phyloP scores from a whole-genome alignment of 352 stramenopile genomes.

The Pythium brassicae region DNA sequence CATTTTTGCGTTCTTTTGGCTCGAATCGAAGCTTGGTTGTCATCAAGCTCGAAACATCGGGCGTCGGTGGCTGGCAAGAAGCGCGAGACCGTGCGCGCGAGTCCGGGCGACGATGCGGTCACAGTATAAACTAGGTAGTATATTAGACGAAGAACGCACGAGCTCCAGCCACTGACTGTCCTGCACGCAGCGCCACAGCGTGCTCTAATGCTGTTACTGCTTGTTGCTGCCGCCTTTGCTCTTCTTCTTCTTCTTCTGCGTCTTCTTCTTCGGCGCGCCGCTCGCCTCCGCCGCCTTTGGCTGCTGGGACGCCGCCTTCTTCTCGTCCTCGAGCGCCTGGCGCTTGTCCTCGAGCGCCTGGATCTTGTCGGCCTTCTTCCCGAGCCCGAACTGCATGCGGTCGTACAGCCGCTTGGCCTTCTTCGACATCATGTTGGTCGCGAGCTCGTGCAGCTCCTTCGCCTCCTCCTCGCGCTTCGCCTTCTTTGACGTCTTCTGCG shows the following conservation, averaged over 20 bases:
- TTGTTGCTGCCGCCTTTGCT: background rate
- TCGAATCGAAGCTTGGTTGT: too few relatives aligned
- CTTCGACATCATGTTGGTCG: constrained; percentile 92
- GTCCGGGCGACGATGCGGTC: too few relatives aligned
- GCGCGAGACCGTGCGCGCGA: too few relatives aligned
- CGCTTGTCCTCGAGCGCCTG: constrained; percentile 81
- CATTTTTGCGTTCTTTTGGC: too few relatives aligned
- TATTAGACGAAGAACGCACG: too few relatives aligned
- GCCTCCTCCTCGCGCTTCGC: constrained; percentile 77
- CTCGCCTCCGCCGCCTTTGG: background rate
- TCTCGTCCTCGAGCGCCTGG: constrained; percentile 56
- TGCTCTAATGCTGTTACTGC: background rate
- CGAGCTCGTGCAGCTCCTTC: constrained; percentile 76
- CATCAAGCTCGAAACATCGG: too few relatives aligned
- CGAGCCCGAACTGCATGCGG: constrained; percentile 89
- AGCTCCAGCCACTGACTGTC: background rate
- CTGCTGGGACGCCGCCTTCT: constrained; percentile 30
- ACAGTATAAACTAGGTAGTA: too few relatives aligned
- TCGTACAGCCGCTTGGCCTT: constrained; percentile 90
- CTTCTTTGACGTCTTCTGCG: constrained; percentile 70
- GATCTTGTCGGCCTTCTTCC: constrained; percentile 86
- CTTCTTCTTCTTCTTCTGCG: background rate
- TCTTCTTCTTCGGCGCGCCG: background rate
- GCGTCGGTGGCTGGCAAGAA: too few relatives aligned
- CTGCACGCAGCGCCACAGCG: background rate